Percentiles rank a stretch among this genome's conserved stretches.
Conservation (phyloP, 2,329 filamentous ascomycete species). For the Trichoderma oligosporum region DNA sequence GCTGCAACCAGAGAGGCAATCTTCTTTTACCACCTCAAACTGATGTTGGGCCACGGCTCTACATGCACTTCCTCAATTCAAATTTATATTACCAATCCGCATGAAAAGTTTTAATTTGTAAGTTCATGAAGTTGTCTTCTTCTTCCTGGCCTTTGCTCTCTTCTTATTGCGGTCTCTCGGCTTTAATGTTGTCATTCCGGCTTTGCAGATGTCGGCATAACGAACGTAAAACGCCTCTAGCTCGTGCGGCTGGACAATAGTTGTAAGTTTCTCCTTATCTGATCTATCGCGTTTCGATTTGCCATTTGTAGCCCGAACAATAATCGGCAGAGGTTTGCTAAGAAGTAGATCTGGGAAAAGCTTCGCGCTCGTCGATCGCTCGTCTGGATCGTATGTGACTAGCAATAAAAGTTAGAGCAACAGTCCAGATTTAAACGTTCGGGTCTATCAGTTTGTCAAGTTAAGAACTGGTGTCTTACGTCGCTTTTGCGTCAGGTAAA, state of each 20-base stretch:
- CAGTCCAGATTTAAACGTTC: too few relatives aligned
- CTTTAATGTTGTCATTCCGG: constrained; percentile 83
- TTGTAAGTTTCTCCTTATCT: constrained; percentile 71
- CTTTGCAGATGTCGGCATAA: constrained; percentile 90
- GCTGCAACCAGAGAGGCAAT: neutral
- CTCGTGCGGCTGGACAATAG: constrained; percentile 71
- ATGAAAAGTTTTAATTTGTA: neutral
- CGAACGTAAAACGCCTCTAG: constrained; percentile 76
- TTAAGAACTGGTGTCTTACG: constrained; percentile 42
- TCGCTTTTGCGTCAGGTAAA: constrained; percentile 75
- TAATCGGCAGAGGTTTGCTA: constrained; percentile 61
- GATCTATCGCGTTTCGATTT: constrained; percentile 57
- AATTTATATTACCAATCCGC: neutral
- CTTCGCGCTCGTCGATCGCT: constrained; percentile 42
- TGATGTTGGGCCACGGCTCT: neutral
- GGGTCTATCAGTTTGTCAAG: constrained; percentile 5
- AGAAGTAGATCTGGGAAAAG: constrained; percentile 59
- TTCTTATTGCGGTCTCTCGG: constrained; percentile 88
- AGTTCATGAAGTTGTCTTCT: constrained; percentile 43
- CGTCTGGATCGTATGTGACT: constrained; percentile 46
- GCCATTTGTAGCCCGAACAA: constrained; percentile 83
- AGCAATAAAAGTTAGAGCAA: neutral
- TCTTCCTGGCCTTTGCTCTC: constrained; percentile 73
- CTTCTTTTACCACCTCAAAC: neutral
- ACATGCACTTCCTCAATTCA: neutral